These are phyloP conservation scores for Phyllosticta capitalensis DNA, from an alignment of 2,329 filamentous ascomycete genomes.

Conservation along the genomic window DNA sequence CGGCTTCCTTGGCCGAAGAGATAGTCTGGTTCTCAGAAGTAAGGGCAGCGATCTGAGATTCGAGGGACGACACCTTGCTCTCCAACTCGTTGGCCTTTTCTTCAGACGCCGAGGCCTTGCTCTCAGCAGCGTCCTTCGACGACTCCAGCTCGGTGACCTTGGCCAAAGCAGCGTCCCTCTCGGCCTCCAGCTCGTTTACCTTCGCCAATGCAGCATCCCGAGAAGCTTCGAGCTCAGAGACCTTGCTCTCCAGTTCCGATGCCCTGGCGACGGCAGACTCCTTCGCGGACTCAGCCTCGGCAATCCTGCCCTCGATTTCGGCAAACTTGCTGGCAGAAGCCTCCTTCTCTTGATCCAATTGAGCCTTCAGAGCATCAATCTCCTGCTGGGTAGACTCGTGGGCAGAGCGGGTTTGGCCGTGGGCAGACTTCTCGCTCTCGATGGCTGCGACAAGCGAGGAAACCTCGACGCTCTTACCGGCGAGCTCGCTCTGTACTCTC, in stretches of 20 bases:
- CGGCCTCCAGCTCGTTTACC: background rate
- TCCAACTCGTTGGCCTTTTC: conserved; percentile 13
- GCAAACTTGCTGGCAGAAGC: conserved; percentile 18
- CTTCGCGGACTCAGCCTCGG: conserved; percentile 8
- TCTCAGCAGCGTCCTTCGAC: conserved; percentile 12
- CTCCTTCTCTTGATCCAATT: conserved; percentile 13
- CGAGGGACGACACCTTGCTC: conserved; percentile 21
- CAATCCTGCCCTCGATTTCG: conserved; percentile 18
- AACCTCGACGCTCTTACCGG: conserved; percentile 7
- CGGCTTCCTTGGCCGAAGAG: conserved; percentile 1
- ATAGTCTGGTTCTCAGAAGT: background rate
- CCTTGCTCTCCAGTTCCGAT: conserved; percentile 15
- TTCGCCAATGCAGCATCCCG: background rate
- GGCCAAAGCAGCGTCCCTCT: conserved; percentile 3
- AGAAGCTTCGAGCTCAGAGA: conserved; percentile 6
- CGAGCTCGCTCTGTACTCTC: conserved; percentile 6
- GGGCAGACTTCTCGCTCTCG: conserved; percentile 4
- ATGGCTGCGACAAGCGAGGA: conserved; percentile 1
- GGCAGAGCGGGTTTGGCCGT: background rate
- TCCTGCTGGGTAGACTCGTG: conserved; percentile 6
- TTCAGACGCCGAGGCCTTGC: conserved; percentile 1
- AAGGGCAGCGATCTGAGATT: conserved; percentile 14
- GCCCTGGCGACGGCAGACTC: conserved; percentile 16
- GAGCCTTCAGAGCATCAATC: conserved; percentile 4
- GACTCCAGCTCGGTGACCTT: conserved; percentile 7